These are phyloP conservation scores for Ilyonectria destructans DNA, from an alignment of 2,329 filamentous ascomycete species.

Conservation along the genomic window DNA sequence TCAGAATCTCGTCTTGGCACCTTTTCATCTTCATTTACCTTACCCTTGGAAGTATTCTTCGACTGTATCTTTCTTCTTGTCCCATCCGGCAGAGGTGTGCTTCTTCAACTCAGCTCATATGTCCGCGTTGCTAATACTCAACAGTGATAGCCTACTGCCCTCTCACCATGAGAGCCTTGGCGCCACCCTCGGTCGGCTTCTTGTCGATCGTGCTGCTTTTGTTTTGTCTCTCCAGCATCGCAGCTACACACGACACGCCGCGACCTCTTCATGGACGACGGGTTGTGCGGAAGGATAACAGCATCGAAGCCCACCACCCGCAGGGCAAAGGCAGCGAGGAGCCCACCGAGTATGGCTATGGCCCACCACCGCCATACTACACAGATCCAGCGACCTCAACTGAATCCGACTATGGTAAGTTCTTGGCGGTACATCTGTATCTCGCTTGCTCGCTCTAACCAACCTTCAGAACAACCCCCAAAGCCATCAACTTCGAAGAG, in stretches of 20 bases:
- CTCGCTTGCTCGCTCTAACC: slow-evolving; percentile 23
- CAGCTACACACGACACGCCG: slow-evolving; percentile 24
- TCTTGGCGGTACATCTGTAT: accelerated
- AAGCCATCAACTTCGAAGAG: slow-evolving; percentile 12
- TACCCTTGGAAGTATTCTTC: neutral
- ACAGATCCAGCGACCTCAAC: slow-evolving; percentile 24
- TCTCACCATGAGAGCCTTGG: slow-evolving; percentile 57
- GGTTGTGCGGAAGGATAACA: slow-evolving; percentile 28
- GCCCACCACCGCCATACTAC: slow-evolving; percentile 46
- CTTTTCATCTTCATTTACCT: neutral
- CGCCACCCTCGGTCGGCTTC: slow-evolving; percentile 51
- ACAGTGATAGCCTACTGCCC: neutral
- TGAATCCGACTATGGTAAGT: slow-evolving; percentile 35
- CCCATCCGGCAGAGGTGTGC: slow-evolving; percentile 5
- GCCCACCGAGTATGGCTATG: slow-evolving; percentile 40
- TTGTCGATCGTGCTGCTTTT: slow-evolving; percentile 51
- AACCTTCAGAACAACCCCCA: slow-evolving; percentile 27
- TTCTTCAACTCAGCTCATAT: neutral
- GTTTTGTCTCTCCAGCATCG: slow-evolving; percentile 35
- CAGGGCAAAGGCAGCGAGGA: slow-evolving; percentile 17
- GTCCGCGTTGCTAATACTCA: slow-evolving; percentile 6
- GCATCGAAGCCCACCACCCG: slow-evolving; percentile 30
- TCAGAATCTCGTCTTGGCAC: neutral
- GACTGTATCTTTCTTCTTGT: neutral
- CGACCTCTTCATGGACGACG: slow-evolving; percentile 10